Conservation (phyloP, 805 yeast species). For the Brettanomyces naardenensis region DNA sequence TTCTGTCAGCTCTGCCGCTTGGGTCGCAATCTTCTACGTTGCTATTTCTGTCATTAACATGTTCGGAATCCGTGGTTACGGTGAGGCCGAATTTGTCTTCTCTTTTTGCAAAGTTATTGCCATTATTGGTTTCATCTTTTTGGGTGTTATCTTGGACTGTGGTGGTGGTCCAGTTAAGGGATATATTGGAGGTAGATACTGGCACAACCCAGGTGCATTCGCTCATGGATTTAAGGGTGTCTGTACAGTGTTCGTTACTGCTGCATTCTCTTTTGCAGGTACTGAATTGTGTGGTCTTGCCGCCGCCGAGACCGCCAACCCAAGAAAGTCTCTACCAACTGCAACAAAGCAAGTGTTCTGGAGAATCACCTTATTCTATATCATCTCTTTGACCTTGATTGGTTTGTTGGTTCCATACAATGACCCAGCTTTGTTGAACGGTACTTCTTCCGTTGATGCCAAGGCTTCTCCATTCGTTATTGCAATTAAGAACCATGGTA, state of each 20-base stretch:
- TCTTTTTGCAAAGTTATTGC: conserved; percentile 46
- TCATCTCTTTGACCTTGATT: conserved; percentile 37
- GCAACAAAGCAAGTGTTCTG: conserved; percentile 58
- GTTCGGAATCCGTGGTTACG: conserved; percentile 56
- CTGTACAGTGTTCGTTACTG: conserved; percentile 53
- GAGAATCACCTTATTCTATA: conserved; percentile 49
- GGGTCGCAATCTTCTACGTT: conserved; percentile 44
- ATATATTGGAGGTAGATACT: conserved; percentile 48
- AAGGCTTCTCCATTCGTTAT: conserved; percentile 72
- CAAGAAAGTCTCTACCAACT: conserved; percentile 48
- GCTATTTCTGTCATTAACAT: conserved; percentile 42
- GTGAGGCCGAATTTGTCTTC: conserved; percentile 55
- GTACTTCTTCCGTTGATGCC: conserved; percentile 40
- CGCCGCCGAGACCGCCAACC: conserved; percentile 53
- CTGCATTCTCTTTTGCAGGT: conserved; percentile 56
- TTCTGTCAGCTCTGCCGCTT: conserved; percentile 39
- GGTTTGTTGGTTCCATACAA: conserved; percentile 52
- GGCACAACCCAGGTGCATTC: conserved; percentile 52
- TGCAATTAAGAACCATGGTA: conserved; percentile 56
- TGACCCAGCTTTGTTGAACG: conserved; percentile 36
- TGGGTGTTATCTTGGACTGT: conserved; percentile 42
- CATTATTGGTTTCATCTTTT: conserved; percentile 46
- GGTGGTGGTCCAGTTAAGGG: conserved; percentile 59
- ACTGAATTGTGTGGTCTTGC: conserved; percentile 56
- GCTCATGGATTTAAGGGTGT: conserved; percentile 46